These are phyloP conservation scores for Rhodomyrtus psidioides DNA, from an alignment of 441 rosid species.

Conservation along the genomic window DNA sequence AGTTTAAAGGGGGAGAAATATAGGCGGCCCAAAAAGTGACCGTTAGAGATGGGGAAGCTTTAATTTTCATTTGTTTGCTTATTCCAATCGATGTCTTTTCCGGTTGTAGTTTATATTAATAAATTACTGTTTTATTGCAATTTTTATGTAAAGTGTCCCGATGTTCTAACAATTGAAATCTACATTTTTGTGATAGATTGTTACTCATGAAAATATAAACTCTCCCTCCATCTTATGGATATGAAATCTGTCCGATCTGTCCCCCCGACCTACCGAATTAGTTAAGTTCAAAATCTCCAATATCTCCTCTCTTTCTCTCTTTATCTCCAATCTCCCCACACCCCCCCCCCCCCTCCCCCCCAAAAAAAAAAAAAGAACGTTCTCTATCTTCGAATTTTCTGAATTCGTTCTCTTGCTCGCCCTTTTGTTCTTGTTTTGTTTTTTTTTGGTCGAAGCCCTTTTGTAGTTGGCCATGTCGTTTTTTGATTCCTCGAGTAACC, in stretches of 20 bases:
- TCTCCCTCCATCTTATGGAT: background rate
- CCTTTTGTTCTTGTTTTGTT: background rate
- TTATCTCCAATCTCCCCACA: too few relatives aligned
- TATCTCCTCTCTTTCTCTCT: too few relatives aligned
- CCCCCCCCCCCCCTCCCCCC: too few relatives aligned
- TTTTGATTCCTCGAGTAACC: background rate
- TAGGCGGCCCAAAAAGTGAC: background rate
- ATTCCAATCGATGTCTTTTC: background rate
- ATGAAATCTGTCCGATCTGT: background rate
- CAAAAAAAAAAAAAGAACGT: too few relatives aligned
- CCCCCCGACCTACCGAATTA: conserved; percentile 15
- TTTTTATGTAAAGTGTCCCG: background rate
- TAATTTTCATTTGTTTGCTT: background rate
- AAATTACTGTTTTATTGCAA: background rate
- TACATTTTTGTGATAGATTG: fast-evolving
- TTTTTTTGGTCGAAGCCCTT: background rate
- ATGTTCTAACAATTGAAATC: background rate
- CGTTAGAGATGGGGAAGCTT: background rate
- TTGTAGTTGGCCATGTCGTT: background rate
- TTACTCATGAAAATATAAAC: background rate
- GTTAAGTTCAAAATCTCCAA: background rate
- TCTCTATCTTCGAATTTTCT: too few relatives aligned
- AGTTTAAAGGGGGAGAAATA: background rate
- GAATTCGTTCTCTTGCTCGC: background rate
- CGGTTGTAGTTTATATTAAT: background rate